Base-by-base conservation (phyloP, 148 eudicot species). In the Linanthus parryae region DNA sequence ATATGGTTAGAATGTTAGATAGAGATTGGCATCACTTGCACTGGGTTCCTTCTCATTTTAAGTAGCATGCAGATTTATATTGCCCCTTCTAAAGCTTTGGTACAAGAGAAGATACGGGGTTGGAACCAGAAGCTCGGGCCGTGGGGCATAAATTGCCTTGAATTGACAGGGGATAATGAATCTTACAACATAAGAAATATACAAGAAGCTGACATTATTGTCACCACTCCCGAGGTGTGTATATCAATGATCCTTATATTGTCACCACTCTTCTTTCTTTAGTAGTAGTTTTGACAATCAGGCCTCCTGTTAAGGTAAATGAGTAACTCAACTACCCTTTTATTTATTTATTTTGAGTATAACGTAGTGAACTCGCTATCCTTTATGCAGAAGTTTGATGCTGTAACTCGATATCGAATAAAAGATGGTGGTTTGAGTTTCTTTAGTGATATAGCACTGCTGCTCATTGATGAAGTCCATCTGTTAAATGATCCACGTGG, bases 401-500 rank as follows among this genome's bases (percentile, higher is more conserved):
- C 99, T 36, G 96, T 88, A 57, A 84, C 99, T 63, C 87, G 99
- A 48, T 92, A 77, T 65, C 83, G 83, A 52, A 74, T 92, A 34
- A 89, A 83, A 55, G 85, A 85, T 65, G 96, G 94, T 46, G 95
- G 99, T 46, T 54, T 92, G 73, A 73, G 99, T 58, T 92, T 87
- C 67, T 92, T 92, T 77, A 84, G 99, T 66, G 99, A 92, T 62
- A 88, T 92, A 64, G 79, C 94, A 44, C 94, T 92, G 58, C 59
- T 92, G 53, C 91, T 92, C 41, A 79, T 92, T 51, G 99, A 92
- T 74, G 99, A 92, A 82, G 99, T 92, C 66, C 99, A 92, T 73
- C 37, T 92, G 61, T 69, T 92, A 67, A 92, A 88, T 70, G 99
- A 92, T 52, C 94, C 94, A 41, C 99, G 99, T 48, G 99, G 99